Conservation (phyloP, 495 filamentous ascomycete species). For the Aspergillus hancockii region DNA sequence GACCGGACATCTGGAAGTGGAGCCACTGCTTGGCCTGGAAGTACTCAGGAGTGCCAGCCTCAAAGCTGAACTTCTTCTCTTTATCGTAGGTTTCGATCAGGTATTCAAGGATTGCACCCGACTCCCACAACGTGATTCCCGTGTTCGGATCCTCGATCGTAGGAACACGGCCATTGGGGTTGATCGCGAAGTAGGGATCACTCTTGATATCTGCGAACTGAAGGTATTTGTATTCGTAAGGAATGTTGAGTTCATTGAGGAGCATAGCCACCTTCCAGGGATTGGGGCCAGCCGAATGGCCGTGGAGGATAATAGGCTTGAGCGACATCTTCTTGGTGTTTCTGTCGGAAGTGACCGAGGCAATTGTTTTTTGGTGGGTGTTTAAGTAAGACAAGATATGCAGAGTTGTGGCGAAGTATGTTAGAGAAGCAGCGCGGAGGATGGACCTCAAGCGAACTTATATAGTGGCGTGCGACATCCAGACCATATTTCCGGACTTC, state of each 20-base stretch:
- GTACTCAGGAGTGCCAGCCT: slow-evolving; percentile 45
- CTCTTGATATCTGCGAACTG: slow-evolving; percentile 57
- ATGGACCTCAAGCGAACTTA: not conserved
- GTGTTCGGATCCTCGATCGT: slow-evolving; percentile 70
- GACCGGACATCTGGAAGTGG: slow-evolving; percentile 66
- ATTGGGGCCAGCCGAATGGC: slow-evolving; percentile 52
- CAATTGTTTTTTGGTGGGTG: not conserved
- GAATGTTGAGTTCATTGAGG: slow-evolving; percentile 62
- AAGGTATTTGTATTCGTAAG: slow-evolving; percentile 48
- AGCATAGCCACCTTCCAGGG: slow-evolving; percentile 66
- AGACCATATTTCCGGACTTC: not conserved
- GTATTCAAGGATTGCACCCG: slow-evolving; percentile 73
- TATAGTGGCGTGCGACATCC: not conserved
- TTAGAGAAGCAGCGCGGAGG: not conserved
- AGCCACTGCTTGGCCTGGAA: slow-evolving; percentile 64
- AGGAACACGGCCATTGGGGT: slow-evolving; percentile 70
- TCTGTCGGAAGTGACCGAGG: not conserved
- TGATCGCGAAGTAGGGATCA: slow-evolving; percentile 54
- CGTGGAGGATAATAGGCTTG: slow-evolving; percentile 48
- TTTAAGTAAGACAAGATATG: not conserved
- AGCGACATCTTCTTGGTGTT: slow-evolving; percentile 32
- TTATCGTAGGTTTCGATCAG: slow-evolving; percentile 72
- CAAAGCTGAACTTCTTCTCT: slow-evolving; percentile 58
- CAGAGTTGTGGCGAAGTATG: not conserved
- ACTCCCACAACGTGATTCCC: slow-evolving; percentile 67